phyloP scores from a whole-genome alignment of 352 stramenopile species.

The Phytophthora tubulina region DNA sequence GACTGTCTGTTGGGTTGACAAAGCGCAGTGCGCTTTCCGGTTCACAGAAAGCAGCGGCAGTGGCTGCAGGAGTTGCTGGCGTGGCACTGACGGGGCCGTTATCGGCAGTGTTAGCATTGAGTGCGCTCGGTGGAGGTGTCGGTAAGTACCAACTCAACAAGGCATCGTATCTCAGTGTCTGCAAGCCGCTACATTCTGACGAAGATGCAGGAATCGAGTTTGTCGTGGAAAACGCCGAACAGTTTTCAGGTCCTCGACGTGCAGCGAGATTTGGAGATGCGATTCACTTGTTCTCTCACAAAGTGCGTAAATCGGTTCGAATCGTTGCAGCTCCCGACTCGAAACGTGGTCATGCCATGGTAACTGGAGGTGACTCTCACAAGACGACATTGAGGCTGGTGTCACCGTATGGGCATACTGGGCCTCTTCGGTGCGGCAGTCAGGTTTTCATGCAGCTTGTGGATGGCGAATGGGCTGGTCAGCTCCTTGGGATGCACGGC shows the following conservation, averaged over 20 bases:
- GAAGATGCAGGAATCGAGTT: constrained; percentile 45
- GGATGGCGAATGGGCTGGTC: constrained; percentile 54
- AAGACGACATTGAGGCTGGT: constrained; percentile 62
- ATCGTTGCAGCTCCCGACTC: constrained; percentile 55
- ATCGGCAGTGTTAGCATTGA: constrained; percentile 60
- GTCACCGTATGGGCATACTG: constrained; percentile 60
- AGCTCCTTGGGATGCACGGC: constrained; percentile 60
- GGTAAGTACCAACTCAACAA: constrained; percentile 81
- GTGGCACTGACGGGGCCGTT: constrained; percentile 64
- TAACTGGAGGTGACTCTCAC: constrained; percentile 40
- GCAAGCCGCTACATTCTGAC: constrained; percentile 39
- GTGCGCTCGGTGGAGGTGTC: constrained; percentile 61
- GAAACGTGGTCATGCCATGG: constrained; percentile 68
- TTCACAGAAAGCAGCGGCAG: constrained; percentile 62
- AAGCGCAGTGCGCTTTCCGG: constrained; percentile 64
- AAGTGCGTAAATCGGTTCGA: constrained; percentile 55
- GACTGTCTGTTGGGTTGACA: constrained; percentile 59
- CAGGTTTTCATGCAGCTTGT: constrained; percentile 67
- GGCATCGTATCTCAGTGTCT: constrained; percentile 58
- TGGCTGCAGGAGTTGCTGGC: constrained; percentile 62
- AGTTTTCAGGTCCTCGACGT: constrained; percentile 56
- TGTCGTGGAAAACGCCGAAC: constrained; percentile 65
- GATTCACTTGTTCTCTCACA: constrained; percentile 61
- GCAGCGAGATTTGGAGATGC: constrained; percentile 62
- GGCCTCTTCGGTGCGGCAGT: constrained; percentile 56